These are phyloP conservation scores for Parastagonospora nodorum DNA, from an alignment of 2,329 filamentous ascomycete genomes.

Conservation along the genomic window DNA sequence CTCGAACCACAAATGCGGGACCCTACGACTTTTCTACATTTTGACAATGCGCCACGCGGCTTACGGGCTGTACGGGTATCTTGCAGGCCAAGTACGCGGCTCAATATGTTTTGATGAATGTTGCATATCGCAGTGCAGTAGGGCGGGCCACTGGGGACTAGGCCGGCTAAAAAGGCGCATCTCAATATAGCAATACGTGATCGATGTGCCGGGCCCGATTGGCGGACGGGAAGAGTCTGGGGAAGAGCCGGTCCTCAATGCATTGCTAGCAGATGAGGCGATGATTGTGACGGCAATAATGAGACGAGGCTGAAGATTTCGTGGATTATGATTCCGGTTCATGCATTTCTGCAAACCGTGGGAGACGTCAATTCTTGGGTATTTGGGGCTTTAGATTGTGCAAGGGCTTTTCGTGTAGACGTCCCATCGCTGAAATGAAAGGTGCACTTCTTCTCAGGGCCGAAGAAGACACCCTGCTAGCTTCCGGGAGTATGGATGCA, in stretches of 20 bases:
- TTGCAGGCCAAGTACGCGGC: constrained; percentile 10
- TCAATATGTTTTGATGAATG: constrained; percentile 16
- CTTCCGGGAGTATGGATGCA: too few relatives aligned
- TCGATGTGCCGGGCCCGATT: not conserved
- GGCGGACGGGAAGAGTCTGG: not conserved
- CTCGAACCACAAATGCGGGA: not conserved
- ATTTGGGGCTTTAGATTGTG: too few relatives aligned
- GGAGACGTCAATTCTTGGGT: too few relatives aligned
- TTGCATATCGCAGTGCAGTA: constrained; percentile 8
- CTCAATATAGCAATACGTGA: constrained; percentile 1
- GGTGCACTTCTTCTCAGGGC: too few relatives aligned
- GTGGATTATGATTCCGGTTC: too few relatives aligned
- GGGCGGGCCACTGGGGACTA: constrained; percentile 3
- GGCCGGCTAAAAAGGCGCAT: constrained; percentile 11
- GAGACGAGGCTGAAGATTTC: not conserved
- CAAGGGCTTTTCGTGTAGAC: too few relatives aligned
- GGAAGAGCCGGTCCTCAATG: not conserved
- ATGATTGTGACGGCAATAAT: not conserved
- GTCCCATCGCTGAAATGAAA: too few relatives aligned
- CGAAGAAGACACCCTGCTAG: too few relatives aligned
- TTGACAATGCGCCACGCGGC: constrained; percentile 11
- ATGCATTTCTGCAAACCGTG: too few relatives aligned
- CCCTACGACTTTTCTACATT: constrained; percentile 5
- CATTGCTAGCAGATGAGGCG: not conserved
- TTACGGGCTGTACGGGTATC: not conserved